These are phyloP conservation scores for Fusarium stilboides DNA, from an alignment of 2,329 filamentous ascomycete genomes.

Conservation along the genomic window DNA sequence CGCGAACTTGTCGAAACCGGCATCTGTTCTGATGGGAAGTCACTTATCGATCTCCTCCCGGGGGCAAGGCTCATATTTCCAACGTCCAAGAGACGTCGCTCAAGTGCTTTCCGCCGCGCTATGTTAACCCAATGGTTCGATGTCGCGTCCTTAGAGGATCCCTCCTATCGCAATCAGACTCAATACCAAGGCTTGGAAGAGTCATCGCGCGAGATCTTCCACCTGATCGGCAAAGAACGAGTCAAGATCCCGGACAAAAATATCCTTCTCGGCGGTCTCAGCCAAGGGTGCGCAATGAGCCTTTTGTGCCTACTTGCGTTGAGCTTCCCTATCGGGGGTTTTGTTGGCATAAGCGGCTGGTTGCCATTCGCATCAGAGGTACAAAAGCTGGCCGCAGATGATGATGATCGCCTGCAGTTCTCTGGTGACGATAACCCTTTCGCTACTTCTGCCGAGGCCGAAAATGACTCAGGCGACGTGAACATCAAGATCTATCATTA, in stretches of 20 bases:
- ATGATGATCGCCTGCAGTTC: conserved; percentile 1
- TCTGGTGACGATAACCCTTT: conserved; percentile 46
- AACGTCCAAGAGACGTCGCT: conserved; percentile 61
- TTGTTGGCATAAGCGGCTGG: conserved; percentile 65
- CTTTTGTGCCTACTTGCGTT: conserved; percentile 60
- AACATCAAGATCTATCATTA: conserved; percentile 50
- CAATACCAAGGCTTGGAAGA: conserved; percentile 63
- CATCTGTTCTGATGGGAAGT: conserved; percentile 41
- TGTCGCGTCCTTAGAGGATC: conserved; percentile 59
- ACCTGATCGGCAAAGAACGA: conserved; percentile 55
- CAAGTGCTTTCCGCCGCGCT: conserved; percentile 59
- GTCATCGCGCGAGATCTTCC: conserved; percentile 55
- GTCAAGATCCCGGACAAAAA: conserved; percentile 52
- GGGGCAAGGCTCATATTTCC: conserved; percentile 67
- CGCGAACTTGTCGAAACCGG: conserved; percentile 52
- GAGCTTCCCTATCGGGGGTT: conserved; percentile 57
- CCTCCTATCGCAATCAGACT: conserved; percentile 57
- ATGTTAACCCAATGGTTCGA: conserved; percentile 68
- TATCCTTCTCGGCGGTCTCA: conserved; percentile 66
- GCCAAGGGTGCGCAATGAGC: conserved; percentile 66
- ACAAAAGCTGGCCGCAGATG: conserved; percentile 41
- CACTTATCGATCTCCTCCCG: conserved; percentile 54
- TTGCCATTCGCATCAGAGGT: conserved; percentile 59
- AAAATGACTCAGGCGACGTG: conserved; percentile 4
- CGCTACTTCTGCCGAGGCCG: conserved; percentile 30